phyloP scores from a whole-genome alignment of 352 stramenopile species.

The Stephanocyclus meneghinianus region DNA sequence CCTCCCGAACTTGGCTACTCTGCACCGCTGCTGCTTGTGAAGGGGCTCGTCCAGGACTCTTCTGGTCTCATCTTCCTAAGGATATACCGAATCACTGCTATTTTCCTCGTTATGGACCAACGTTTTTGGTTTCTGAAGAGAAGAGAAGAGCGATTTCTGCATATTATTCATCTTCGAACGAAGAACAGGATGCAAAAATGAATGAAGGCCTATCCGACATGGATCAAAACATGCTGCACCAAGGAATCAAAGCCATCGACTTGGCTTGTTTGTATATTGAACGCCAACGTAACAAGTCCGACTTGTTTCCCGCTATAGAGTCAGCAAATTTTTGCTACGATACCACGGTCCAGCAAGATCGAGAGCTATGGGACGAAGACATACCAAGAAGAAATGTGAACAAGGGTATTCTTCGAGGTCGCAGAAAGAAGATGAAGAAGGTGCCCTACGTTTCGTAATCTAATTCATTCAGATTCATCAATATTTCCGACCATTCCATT shows the following conservation, averaged over 20 bases:
- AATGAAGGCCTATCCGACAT: constrained; percentile 3
- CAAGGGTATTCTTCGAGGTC: neutral
- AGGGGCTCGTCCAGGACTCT: constrained; percentile 30
- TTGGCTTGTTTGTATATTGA: constrained; percentile 35
- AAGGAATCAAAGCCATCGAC: constrained; percentile 23
- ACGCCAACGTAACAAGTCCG: constrained; percentile 9
- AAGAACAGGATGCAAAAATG: neutral
- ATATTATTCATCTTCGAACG: constrained; percentile 21
- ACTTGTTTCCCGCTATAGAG: neutral
- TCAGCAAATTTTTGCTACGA: neutral
- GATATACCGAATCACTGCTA: constrained; percentile 79
- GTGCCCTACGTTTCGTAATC: neutral
- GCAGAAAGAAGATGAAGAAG: constrained; percentile 11
- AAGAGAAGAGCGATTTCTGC: constrained; percentile 27
- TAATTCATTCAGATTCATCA: neutral
- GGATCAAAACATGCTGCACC: constrained; percentile 16
- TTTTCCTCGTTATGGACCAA: constrained; percentile 63
- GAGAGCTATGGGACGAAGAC: neutral
- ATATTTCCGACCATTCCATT: no score
- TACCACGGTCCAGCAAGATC: neutral
- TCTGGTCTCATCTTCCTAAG: constrained; percentile 46
- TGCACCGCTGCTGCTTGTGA: constrained; percentile 73
- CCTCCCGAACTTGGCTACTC: constrained; percentile 70
- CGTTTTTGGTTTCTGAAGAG: constrained; percentile 39
- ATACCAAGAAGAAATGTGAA: neutral